A percentile compares a stretch with the other conserved stretches of the same genome.
Evolutionary conservation across 2,329 filamentous ascomycete species (phyloP).

Genomic region (Aschersonia sp.): DNA sequence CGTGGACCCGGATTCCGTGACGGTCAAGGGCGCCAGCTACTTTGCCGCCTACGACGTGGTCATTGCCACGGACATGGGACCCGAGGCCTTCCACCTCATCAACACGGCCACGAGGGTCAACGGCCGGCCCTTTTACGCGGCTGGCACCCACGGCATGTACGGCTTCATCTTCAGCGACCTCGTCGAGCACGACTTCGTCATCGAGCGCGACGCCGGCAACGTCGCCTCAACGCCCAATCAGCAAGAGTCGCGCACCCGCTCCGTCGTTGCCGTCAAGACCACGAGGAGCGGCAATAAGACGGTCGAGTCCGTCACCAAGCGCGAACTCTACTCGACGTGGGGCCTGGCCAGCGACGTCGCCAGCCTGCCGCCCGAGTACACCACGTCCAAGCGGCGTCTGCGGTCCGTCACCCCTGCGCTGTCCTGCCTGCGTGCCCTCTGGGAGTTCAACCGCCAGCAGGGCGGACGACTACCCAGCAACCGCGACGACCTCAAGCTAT

Average conservation of each 20-base stretch:
- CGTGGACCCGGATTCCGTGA: constrained; percentile 54
- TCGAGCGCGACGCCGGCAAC: constrained; percentile 75
- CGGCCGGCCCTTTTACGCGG: constrained; percentile 74
- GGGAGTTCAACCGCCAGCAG: constrained; percentile 56
- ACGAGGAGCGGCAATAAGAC: constrained; percentile 54
- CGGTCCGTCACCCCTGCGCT: constrained; percentile 71
- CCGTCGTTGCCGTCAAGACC: constrained; percentile 55
- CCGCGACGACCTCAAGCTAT: constrained; percentile 54
- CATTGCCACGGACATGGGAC: constrained; percentile 78
- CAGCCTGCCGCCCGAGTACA: constrained; percentile 53
- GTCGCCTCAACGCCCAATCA: constrained; percentile 45
- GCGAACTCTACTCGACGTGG: constrained; percentile 79
- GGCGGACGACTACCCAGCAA: constrained; percentile 38
- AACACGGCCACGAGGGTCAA: constrained; percentile 76
- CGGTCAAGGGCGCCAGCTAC: constrained; percentile 55
- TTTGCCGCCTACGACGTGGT: constrained; percentile 71
- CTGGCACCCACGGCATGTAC: constrained; percentile 76
- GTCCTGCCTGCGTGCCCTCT: constrained; percentile 76
- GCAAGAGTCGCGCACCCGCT: constrained; percentile 64
- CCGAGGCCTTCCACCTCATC: constrained; percentile 59
- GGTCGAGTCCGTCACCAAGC: constrained; percentile 79
- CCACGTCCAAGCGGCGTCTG: constrained; percentile 50
- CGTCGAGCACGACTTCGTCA: constrained; percentile 76
- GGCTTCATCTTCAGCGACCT: constrained; percentile 93
- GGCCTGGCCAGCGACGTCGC: constrained; percentile 69